Evolutionary conservation across 2,329 filamentous ascomycete genomes (phyloP), one percentile per base, ranked within the genome.

Genomic region (Coniosporium tulheliwenetii): DNA sequence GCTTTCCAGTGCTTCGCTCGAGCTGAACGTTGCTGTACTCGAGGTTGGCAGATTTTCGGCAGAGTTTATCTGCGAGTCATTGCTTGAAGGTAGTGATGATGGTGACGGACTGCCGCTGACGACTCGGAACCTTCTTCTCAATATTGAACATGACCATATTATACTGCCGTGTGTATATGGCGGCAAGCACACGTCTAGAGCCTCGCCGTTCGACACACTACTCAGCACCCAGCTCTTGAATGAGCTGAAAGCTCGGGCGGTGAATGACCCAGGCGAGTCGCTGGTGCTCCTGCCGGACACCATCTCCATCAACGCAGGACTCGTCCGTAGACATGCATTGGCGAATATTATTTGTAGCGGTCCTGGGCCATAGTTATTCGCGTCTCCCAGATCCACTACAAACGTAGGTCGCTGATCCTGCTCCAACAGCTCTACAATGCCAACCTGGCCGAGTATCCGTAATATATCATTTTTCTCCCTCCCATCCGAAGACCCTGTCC

Each of bases 401-500:
- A 89, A 85, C 0, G 80, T 83, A 2, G 82, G 84, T 37, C 84
- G 67, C 39, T 80, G 74, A 54, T 91, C 84, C 48, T 81, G 73
- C 52, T 89, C 82, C 34, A 91, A 59, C 33, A 89, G 62, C 55
- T 89, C 84, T 14, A 79, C 60, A 8, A 85, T 69, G 16, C 80
- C 78, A 39, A 86, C 66, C 19, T 71, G 71, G 35, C 73, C 73
- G 4, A 87, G 64, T 39, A 75, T 62, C 39, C 75, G 68, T 36
- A 75, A 47, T 5, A 67, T 65, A 2, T 73, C 65, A 1, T 64
- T 57, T 41, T 65, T 59, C 5, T 63, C 58, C 45, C 64, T 54
- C 45, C 63, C 57, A 42, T 77, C 75, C 8, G 73, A 69, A 40
- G 70, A 77, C 36, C 62, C 54, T 26, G 65, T 55, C 31, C 73